Base-by-base conservation (phyloP, 2,329 filamentous ascomycete genomes). In the Colletotrichum caudatum region DNA sequence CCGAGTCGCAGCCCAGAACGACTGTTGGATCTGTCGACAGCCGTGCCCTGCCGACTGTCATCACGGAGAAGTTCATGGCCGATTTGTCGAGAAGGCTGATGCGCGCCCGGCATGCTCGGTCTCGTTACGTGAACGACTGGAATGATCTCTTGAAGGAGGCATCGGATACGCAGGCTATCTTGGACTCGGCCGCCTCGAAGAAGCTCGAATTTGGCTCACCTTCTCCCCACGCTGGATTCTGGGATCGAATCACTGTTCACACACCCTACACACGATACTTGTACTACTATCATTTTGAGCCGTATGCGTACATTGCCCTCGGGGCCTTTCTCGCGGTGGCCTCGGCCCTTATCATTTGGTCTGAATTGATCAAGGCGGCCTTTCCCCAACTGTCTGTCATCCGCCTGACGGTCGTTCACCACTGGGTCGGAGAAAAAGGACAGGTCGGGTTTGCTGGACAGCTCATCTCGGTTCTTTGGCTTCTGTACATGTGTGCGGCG, bases 401-500 rank as follows among this genome's bases (percentile, higher is more conserved):
- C 75, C 86, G 85, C 60, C 83, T 90, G 73, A 90, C 87, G 5
- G 91, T 94, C 3, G 87, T 94, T n/a, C 92, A 94, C 76, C 93
- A 95, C 74, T 92, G 91, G 79, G 88, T 89, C 46, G 90, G 90
- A 51, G 88, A 91, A 14, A 89, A 90, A 68, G 92, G 91, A 35
- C 90, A 93, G 68, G 91, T 98, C 73, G 94, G 94, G 23, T 94
- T 98, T 76, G 92, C 91, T 2, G 94, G 94, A 5, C 96, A 99
- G 80, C 80, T 94, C 56, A 92, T 95, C 60, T 93, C 95, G 0
- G 91, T 94, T 2, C 84, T 90, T 18, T 99, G 96, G 96, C 91
- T 99, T 72, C 86, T 95, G 69, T 99, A 99, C 84, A 99, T 99
- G 96, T 97, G 93, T 80, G 87, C 93, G 18, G 94, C 94, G 58